Evolutionary conservation across 345 rosid genomes (phyloP).

Genomic region (Conringia planisiliqua): DNA sequence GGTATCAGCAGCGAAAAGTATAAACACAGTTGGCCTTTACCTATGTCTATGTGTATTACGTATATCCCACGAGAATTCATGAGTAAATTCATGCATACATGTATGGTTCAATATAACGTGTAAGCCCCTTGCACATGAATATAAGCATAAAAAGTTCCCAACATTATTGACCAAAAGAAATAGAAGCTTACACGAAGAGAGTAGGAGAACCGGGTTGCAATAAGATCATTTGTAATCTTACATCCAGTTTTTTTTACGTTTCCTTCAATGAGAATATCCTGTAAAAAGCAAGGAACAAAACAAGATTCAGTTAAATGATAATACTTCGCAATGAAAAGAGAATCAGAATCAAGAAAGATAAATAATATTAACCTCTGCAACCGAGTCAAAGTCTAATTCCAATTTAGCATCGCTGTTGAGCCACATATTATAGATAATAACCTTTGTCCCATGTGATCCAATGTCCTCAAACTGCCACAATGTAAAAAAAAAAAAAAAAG

Average conservation of each 20-base stretch:
- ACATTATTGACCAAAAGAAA: not conserved
- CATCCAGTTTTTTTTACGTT: constrained; percentile 49
- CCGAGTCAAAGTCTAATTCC: constrained; percentile 79
- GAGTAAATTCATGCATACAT: constrained; percentile 6
- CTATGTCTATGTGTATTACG: not conserved
- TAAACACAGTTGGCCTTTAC: constrained; percentile 3
- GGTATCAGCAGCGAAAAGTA: constrained; percentile 3
- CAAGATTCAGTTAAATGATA: constrained; percentile 12
- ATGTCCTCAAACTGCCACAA: constrained; percentile 74
- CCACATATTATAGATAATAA: constrained; percentile 88
- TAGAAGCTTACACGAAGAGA: constrained; percentile 77
- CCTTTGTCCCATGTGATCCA: constrained; percentile 82
- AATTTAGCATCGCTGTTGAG: constrained; percentile 50
- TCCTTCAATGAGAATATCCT: constrained; percentile 84
- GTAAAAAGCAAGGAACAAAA: constrained; percentile 12
- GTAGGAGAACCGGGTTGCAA: constrained; percentile 56
- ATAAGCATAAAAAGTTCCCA: constrained; percentile 7
- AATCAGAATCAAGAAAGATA: constrained; percentile 13
- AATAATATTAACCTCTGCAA: constrained; percentile 51
- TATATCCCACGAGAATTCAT: constrained; percentile 1
- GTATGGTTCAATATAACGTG: not conserved
- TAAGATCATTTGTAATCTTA: constrained; percentile 59
- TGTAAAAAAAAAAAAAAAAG: not conserved
- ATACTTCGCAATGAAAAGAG: not conserved
- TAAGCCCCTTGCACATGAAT: constrained; percentile 11